Base-by-base conservation (phyloP, 805 yeast species). In the Metschnikowia kofuensis region DNA sequence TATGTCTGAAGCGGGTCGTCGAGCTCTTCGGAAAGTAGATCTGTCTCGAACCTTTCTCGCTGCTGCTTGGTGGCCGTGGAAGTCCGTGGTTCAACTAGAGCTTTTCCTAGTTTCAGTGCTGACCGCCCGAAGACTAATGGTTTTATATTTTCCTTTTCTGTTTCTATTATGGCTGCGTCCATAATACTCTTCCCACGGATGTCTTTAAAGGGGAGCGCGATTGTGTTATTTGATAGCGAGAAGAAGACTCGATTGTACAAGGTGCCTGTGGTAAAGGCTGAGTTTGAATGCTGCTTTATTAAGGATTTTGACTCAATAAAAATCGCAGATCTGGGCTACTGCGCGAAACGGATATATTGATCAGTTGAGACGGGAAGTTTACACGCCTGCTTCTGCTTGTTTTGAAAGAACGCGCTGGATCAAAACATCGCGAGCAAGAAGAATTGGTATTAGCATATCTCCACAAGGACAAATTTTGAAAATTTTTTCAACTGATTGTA, bases 1-100 rank as follows among this genome's bases (percentile, higher is more conserved):
- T 77, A 89, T 1, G 83, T 79, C 52, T 87, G 89, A 21, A 90
- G 63, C 0, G 97, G 97, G 63, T 91, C 97, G 67, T 90, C 96
- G 38, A 82, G 63, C 13, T 83, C 89, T 5, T 81, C 85, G 28
- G 44, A 35, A 27, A 36, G 35, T 41, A 55, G 50, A 5, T 41
- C 44, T 5, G 35, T n/a, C 40, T 57, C 60, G 7, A 81, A 53
- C 1, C 71, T 70, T 9, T 62, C 61, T 12, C 90, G 60, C n/a
- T 63, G 66, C 34, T 45, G 40, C 10, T 44, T 35, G 26, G 49
- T 37, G 8, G 38, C 32, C 9, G 48, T n/a, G 8, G 49, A 41
- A 29, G 26, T 15, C 12, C 52, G 56, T 11, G 38, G 7, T 12
- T 53, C 52, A 8, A 35, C 51, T 35, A 83, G 69, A 2, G 80